Conservation (phyloP, 306 rosid species). For the Inga laurina region DNA sequence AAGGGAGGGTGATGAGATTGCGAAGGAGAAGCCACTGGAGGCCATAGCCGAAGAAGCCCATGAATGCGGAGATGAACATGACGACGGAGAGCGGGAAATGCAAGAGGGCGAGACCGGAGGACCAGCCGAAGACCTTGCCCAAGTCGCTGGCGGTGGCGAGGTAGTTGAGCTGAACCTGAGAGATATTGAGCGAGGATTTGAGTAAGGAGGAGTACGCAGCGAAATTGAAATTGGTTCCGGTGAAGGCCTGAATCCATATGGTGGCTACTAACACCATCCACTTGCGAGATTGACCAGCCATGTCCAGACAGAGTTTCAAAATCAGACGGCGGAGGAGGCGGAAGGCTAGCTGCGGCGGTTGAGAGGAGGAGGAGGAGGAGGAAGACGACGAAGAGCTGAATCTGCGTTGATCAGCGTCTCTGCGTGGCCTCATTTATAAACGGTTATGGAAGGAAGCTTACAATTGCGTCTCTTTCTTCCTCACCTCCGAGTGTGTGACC, state of each 20-base stretch:
- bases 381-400: background rate
- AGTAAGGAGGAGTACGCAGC: slow-evolving; percentile 73
- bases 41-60: slow-evolving; percentile 79
- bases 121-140: slow-evolving; percentile 90
- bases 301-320: background rate
- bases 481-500: background rate
- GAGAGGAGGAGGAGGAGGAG: background rate
- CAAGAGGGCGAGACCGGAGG: slow-evolving; percentile 81
- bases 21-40: slow-evolving; percentile 81
- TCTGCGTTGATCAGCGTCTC: background rate
- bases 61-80: slow-evolving; percentile 66
- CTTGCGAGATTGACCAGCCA: slow-evolving; percentile 86
- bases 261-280: slow-evolving; percentile 89
- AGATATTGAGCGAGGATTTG: slow-evolving; percentile 71
- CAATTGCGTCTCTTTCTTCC: background rate
- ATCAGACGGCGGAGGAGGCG: background rate
- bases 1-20: slow-evolving; percentile 63
- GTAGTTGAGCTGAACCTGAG: slow-evolving; percentile 81
- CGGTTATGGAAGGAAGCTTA: background rate
- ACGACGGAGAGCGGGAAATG: slow-evolving; percentile 65
- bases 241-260: slow-evolving; percentile 93
- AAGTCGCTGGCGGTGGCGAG: slow-evolving; percentile 85
- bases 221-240: slow-evolving; percentile 93
- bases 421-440: slow-evolving; percentile 45
- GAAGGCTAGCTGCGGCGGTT: background rate